Evolutionary conservation across 495 filamentous ascomycete genomes (phyloP), one percentile per base, ranked within the genome.

Genomic region (Xanthoparmelia taractica): DNA sequence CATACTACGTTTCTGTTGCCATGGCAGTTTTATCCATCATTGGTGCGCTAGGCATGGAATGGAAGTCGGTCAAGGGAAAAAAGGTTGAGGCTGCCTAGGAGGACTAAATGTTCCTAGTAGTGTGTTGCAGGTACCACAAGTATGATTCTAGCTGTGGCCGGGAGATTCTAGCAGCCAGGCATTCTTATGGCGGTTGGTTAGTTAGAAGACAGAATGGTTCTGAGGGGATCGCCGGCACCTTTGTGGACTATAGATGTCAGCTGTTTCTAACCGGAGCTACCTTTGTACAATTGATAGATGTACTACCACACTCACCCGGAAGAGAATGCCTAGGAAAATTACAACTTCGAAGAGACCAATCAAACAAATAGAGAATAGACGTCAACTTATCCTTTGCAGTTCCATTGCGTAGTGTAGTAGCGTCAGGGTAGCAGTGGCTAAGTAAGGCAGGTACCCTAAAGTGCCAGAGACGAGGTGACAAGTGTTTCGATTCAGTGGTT

Each of bases 41-140:
- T 56, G 89, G 84, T 2, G 76, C 80, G 4, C 67, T 80, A 4
- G 75, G 79, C 8, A 76, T 92, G 12, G 84, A 94, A 74, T 96
- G 91, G 92, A 83, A 81, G 68, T 87, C 82, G 47, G 89, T 96
- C 25, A 93, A 92, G 78, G 90, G 88, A 3, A 92, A 89, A 83
- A 88, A 88, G 64, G 20, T 20, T 13, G 50, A 54, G 27, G 50
- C 29, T 54, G 50, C 17, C 6, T 54, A 54, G 29, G 2, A 54
- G 50, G 5, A 17, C 27, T 33, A 3, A 17, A 33, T 31, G 7
- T 34, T 15, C 1, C 50, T 7, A 52, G 15, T 7, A 50, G 47
- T 50, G 47, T 27, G 47, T 29, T 29, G 10, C 47, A 29, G 23
- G 10, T 50, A n/a, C 33, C 50, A 31, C 17, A 2, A 29, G 48